These are phyloP conservation scores for Theobroma cacao DNA, from an alignment of 345 rosid genomes.

Conservation along the genomic window DNA sequence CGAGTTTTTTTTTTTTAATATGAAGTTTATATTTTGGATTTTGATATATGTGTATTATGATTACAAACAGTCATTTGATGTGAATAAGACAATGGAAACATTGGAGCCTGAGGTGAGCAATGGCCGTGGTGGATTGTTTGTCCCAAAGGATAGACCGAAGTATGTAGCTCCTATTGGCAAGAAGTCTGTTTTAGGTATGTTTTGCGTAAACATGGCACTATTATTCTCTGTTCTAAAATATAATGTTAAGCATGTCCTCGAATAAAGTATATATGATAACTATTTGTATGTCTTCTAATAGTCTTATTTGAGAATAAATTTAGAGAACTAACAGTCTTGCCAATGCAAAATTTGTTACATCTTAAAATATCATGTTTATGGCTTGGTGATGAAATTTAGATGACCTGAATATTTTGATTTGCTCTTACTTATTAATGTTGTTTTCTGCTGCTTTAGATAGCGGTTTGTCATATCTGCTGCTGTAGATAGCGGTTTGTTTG, in stretches of 20 bases:
- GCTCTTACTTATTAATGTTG: no score
- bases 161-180: not conserved
- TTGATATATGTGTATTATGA: not conserved
- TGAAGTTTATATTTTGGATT: not conserved
- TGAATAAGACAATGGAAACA: slow-evolving; percentile 30
- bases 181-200: not conserved
- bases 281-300: not conserved
- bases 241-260: no score
- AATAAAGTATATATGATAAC: not conserved
- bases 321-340: not conserved
- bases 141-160: slow-evolving; percentile 40
- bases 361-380: not conserved
- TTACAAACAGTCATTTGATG: slow-evolving; percentile 18
- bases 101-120: slow-evolving; percentile 36
- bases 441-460: no score
- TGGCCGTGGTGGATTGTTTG: slow-evolving; percentile 25
- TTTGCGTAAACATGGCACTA: no score
- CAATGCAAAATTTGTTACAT: not conserved
- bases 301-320: not conserved
- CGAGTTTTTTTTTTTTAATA: not conserved
- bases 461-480: no score
- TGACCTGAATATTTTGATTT: no score
- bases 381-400: not conserved
- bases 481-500: no score
- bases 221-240: not conserved